These are phyloP conservation scores for Bertia moriformis DNA, from an alignment of 2,329 filamentous ascomycete genomes.

Conservation along the genomic window DNA sequence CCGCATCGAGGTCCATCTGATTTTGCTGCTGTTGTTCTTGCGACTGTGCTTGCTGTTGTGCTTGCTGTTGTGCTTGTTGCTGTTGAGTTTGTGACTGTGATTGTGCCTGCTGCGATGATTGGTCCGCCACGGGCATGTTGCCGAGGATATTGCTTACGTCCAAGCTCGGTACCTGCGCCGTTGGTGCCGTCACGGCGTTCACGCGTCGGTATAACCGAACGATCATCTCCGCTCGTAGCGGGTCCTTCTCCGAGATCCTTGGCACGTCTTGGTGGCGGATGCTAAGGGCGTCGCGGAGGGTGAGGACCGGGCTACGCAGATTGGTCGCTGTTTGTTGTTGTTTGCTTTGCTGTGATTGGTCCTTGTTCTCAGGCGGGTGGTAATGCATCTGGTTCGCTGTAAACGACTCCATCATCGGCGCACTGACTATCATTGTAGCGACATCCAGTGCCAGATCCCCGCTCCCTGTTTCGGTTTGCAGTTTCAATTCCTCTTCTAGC, in stretches of 20 bases:
- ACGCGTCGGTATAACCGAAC: slow-evolving; percentile 27
- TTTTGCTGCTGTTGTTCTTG: too few relatives aligned
- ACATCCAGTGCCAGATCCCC: slow-evolving; percentile 26
- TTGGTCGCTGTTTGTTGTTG: too few relatives aligned
- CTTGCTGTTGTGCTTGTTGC: too few relatives aligned
- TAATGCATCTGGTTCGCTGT: slow-evolving; percentile 17
- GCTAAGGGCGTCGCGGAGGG: slow-evolving; percentile 21
- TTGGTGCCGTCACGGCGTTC: slow-evolving; percentile 16
- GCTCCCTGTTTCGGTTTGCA: slow-evolving; percentile 20
- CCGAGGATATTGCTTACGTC: slow-evolving; percentile 24
- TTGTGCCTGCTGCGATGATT: too few relatives aligned
- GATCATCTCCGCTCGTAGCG: slow-evolving; percentile 22
- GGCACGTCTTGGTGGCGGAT: slow-evolving; percentile 20
- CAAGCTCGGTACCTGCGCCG: slow-evolving; percentile 19
- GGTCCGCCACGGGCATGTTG: slow-evolving; percentile 23
- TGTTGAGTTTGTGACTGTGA: too few relatives aligned
- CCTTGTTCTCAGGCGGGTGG: background rate
- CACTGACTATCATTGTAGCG: slow-evolving; percentile 22
- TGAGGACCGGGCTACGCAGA: slow-evolving; percentile 18
- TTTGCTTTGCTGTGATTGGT: too few relatives aligned
- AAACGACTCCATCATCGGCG: slow-evolving; percentile 21
- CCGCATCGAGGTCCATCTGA: slow-evolving; percentile 16
- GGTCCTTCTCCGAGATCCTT: slow-evolving; percentile 23
- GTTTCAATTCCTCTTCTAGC: slow-evolving; percentile 23
- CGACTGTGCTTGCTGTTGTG: too few relatives aligned